Percentiles rank a stretch among this genome's conserved stretches.
phyloP scores from a whole-genome alignment of 164 flowering plant species.

The Vitis riparia region DNA sequence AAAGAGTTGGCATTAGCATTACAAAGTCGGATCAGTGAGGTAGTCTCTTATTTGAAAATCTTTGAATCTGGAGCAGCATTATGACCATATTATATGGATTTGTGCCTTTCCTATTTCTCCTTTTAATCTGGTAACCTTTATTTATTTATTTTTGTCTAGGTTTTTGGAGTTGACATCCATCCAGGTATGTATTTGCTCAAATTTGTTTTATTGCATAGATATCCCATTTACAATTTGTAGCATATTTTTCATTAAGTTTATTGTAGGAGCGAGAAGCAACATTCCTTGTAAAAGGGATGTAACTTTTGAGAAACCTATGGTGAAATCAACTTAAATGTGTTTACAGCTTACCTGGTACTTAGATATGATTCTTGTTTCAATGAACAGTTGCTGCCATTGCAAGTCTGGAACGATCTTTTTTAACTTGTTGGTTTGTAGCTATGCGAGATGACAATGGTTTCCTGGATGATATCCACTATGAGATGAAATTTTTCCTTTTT shows the following conservation, averaged over 20 bases:
- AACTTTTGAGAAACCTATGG: not conserved
- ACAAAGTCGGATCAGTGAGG: constrained; percentile 92
- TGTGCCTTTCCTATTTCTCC: not conserved
- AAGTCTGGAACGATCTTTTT: not conserved
- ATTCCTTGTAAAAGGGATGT: not conserved
- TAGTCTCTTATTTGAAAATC: constrained; percentile 10
- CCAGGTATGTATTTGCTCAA: constrained; percentile 50
- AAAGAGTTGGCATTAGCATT: constrained; percentile 74
- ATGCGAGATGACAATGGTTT: not conserved
- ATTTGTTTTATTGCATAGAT: not conserved
- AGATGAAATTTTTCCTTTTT: not conserved
- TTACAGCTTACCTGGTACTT: no score
- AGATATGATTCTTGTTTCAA: no score
- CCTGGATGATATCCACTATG: not conserved
- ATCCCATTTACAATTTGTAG: not conserved
- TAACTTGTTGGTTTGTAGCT: constrained; percentile 1
- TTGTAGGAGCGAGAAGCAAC: not conserved
- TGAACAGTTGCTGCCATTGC: not conserved
- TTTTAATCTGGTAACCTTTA: not conserved
- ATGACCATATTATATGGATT: not conserved
- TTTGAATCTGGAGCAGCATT: not conserved
- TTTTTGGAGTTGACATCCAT: constrained; percentile 87
- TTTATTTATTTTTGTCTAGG: constrained; percentile 38
- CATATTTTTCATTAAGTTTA: not conserved
- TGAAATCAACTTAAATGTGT: no score